Conservation (phyloP, 2,329 filamentous ascomycete species). For the Hypoxylon sp. region DNA sequence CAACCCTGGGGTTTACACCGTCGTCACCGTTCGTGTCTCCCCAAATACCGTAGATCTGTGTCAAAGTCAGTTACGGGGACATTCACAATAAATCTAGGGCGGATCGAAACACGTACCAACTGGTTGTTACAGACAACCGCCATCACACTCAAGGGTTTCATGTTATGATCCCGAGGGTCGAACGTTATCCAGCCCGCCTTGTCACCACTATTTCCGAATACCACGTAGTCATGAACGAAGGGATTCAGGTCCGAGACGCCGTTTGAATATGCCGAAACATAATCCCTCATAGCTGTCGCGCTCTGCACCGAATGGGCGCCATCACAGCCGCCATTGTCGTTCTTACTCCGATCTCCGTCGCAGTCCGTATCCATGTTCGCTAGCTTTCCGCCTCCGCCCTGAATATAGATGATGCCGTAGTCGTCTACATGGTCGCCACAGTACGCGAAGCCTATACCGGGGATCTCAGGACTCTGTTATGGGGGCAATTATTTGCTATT, state of each 20-base stretch:
- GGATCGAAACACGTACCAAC: conserved; percentile 50
- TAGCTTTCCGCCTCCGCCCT: conserved; percentile 59
- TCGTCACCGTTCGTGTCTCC: conserved; percentile 68
- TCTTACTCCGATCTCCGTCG: conserved; percentile 64
- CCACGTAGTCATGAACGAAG: conserved; percentile 63
- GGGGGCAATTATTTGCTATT: too few species aligned
- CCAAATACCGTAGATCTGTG: conserved; percentile 67
- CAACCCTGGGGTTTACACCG: conserved; percentile 57
- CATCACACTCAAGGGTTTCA: conserved; percentile 63
- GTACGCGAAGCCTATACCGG: conserved; percentile 56
- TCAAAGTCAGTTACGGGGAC: background rate
- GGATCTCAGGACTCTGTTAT: background rate
- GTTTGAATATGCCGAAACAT: conserved; percentile 57
- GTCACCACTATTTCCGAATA: conserved; percentile 60
- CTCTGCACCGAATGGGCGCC: conserved; percentile 62
- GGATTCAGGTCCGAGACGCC: conserved; percentile 59
- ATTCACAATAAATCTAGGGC: background rate
- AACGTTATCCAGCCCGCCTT: conserved; percentile 38
- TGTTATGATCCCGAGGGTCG: conserved; percentile 54
- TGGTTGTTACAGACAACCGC: conserved; percentile 64
- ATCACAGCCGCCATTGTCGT: conserved; percentile 62
- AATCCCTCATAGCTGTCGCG: conserved; percentile 64
- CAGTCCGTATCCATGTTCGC: conserved; percentile 73
- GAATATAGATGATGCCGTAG: conserved; percentile 64
- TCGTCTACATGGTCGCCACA: conserved; percentile 63